Percentiles rank a stretch among this genome's conserved stretches.
Evolutionary conservation across 345 rosid genomes (phyloP).

Genomic region (Ricinus communis): DNA sequence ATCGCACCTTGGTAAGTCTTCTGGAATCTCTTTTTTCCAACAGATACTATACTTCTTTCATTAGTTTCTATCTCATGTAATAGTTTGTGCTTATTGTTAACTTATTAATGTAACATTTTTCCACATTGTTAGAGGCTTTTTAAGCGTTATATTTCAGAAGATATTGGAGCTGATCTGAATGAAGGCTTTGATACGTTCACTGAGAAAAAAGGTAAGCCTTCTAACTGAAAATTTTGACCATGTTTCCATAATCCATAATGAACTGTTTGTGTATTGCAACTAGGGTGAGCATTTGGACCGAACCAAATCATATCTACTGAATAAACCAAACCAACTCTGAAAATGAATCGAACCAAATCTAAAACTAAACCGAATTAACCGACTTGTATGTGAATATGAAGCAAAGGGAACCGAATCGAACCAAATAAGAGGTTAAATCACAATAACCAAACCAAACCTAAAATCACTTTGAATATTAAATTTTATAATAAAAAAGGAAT

Average conservation of each 20-base stretch:
- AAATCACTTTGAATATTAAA: too few relatives aligned
- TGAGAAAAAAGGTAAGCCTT: slow-evolving; percentile 66
- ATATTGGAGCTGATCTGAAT: slow-evolving; percentile 88
- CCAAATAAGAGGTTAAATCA: too few relatives aligned
- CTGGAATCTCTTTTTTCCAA: slow-evolving; percentile 12
- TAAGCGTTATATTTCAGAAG: slow-evolving; percentile 71
- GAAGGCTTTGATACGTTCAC: slow-evolving; percentile 85
- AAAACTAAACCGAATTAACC: too few relatives aligned
- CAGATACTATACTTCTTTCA: not conserved
- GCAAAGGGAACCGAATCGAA: too few relatives aligned
- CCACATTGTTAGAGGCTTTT: slow-evolving; percentile 68
- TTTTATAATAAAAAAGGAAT: too few relatives aligned
- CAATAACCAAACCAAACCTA: too few relatives aligned
- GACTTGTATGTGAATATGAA: too few relatives aligned
- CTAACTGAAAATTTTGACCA: not conserved
- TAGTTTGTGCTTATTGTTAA: slow-evolving; percentile 7
- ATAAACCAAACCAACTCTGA: too few relatives aligned
- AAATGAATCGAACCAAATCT: too few relatives aligned
- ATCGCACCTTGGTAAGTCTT: slow-evolving; percentile 71
- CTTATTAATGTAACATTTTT: slow-evolving; percentile 22
- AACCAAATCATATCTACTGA: too few relatives aligned
- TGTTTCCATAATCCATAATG: not conserved
- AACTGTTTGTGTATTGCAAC: not conserved
- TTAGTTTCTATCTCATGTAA: slow-evolving; percentile 14
- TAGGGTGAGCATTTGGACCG: too few relatives aligned